Base-by-base conservation (phyloP, 1,139 yeast species). In the Suhomyces guaymorum region DNA sequence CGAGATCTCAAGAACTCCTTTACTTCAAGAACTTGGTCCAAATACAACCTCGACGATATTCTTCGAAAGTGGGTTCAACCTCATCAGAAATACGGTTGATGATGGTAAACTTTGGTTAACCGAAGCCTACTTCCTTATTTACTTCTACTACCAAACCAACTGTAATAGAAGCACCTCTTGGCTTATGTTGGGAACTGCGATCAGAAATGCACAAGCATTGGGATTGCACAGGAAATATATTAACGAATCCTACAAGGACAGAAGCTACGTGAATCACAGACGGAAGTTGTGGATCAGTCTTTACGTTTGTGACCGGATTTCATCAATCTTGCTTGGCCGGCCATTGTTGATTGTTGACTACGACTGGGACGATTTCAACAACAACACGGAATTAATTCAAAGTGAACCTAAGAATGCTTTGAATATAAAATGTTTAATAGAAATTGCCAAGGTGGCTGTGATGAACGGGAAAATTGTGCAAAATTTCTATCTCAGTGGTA, bases 31-130 rank as follows among this genome's bases (percentile, higher is more conserved):
- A 32, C 46, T 41, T 12, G 48, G 49, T 7, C 35, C 49, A 5
- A 15, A 27, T 9, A 21, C 28, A 13, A 44, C 40, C 7, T 39
- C 46, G 15, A 21, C 24, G 8, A 38, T 43, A 4, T 66, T 54
- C 38, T 63, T 64, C 35, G 63, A 64, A 19, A 50, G 58, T 33
- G 73, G 70, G 1, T 40, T 60, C 33, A 47, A 54, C 17, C 40
- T 69, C 5, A 42, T 63, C 35, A 43, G 56, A 26, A 47, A 54
- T n/a, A 51, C 57, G 4, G 54, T 54, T 4, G 65, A 63, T 29
- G 72, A 67, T 43, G 68, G 67, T 2, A 63, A 60, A 26, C 37
- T 68, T 7, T 70, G 75, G 74, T 47, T 66, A 14, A 68, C 70
- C 1, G 67, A 70, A 39, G 63, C 66, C 3, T 58, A 71, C 37